These are phyloP conservation scores for Thielaviopsis euricoi DNA, from an alignment of 2,329 filamentous ascomycete genomes.

Conservation along the genomic window DNA sequence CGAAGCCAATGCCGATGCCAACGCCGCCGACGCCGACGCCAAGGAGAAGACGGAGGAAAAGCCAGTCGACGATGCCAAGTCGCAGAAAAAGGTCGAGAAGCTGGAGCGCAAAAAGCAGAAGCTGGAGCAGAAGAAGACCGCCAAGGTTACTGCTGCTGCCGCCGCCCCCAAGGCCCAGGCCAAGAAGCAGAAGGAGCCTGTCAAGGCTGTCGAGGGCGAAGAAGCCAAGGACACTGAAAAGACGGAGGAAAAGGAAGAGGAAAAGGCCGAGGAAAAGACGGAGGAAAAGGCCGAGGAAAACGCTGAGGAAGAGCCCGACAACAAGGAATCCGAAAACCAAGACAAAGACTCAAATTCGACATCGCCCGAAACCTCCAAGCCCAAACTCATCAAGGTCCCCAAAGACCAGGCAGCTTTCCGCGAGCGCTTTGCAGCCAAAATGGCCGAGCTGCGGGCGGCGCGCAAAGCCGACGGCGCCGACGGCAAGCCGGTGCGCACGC, in stretches of 20 bases:
- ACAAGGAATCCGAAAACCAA: slow-evolving; percentile 19
- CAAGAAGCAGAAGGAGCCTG: slow-evolving; percentile 12
- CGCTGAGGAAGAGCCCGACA: slow-evolving; percentile 41
- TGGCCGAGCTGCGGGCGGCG: slow-evolving; percentile 68
- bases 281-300: slow-evolving; percentile 25
- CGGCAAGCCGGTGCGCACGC: slow-evolving; percentile 65
- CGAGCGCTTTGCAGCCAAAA: slow-evolving; percentile 62
- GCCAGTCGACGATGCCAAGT: slow-evolving; percentile 22
- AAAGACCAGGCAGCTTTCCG: slow-evolving; percentile 60
- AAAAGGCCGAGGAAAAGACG: slow-evolving; percentile 15
- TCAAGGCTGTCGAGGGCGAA: slow-evolving; percentile 7
- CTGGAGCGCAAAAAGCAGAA: slow-evolving; percentile 28
- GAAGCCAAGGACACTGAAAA: slow-evolving; percentile 4
- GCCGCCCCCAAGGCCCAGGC: slow-evolving; percentile 4
- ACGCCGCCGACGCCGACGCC: slow-evolving; percentile 26
- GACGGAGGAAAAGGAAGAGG: not conserved
- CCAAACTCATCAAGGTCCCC: slow-evolving; percentile 50
- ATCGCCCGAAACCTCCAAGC: slow-evolving; percentile 33
- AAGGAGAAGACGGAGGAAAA: slow-evolving; percentile 15
- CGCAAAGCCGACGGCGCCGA: slow-evolving; percentile 77
- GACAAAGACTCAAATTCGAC: slow-evolving; percentile 31
- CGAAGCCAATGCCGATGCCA: slow-evolving; percentile 16
- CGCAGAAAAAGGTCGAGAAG: slow-evolving; percentile 34
- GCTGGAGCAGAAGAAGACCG: slow-evolving; percentile 19
- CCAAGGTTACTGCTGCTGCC: slow-evolving; percentile 10